Evolutionary conservation across 2,329 filamentous ascomycete species (phyloP), one percentile per base, ranked within the genome.

Genomic region (Scleromitrula shiraiana): DNA sequence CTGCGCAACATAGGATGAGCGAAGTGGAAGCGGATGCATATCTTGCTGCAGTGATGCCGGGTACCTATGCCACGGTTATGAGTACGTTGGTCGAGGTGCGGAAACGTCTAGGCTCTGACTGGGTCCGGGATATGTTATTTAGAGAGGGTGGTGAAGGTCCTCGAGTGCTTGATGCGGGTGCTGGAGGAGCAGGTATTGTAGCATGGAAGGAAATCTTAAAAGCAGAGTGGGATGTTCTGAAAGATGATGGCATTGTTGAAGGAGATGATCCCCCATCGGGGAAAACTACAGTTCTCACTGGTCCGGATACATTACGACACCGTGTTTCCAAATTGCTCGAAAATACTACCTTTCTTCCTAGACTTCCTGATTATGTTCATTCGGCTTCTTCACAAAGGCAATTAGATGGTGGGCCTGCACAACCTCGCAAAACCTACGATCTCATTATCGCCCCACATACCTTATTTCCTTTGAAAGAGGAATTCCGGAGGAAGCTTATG

Each of bases 281-380:
- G 1, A 88, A 84, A 63, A 84, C 85, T 46, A 90, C 88, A 0
- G 89, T 95, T 1, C 69, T 97, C 3, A 80, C 86, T 2, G 88
- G 82, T 0, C 85, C 88, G 0, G 79, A 88, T 53, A 70, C 80
- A 2, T 71, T 98, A 23, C 80, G 89, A 15, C 74, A 85, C 48
- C 83, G 89, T 26, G 74, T 88, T 20, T 88, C 88, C 55, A 73
- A 72, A 15, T 77, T 97, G 53, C 70, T 98, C 10, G 77, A 94
- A 30, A 84, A 96, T 63, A 97, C 93, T 0, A 94, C 86, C 0
- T 96, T 98, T 62, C 74, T 98, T 7, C 90, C 91, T 7, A 82
- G 90, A 4, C 70, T 97, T n/a, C 93, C 93, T 0, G 88, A 97
- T 60, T 89, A 91, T 54, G 67, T 88, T 22, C 83, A 84, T 62